These are phyloP conservation scores for Pleurotus ostreatus DNA, from an alignment of 768 basidiomycete genomes.

Conservation along the genomic window DNA sequence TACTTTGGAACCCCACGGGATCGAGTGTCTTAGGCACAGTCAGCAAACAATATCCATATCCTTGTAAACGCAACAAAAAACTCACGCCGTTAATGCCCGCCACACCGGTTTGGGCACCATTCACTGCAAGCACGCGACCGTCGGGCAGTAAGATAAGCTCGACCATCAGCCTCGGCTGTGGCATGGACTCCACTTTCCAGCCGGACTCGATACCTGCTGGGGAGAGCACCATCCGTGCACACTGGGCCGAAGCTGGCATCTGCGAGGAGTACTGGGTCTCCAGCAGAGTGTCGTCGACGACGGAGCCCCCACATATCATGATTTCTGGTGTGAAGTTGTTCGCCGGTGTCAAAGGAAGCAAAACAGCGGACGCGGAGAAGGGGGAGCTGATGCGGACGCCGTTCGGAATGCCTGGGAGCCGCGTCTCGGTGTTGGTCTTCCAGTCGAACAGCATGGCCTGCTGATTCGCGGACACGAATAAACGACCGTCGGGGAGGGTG, in stretches of 20 bases:
- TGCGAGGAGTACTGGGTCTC: slow-evolving; percentile 28
- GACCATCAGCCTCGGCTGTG: slow-evolving; percentile 34
- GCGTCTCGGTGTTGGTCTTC: slow-evolving; percentile 32
- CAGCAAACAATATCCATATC: slow-evolving; percentile 14
- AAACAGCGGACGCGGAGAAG: slow-evolving; percentile 32
- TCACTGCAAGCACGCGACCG: slow-evolving; percentile 36
- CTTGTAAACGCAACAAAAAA: slow-evolving; percentile 1
- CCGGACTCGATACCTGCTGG: slow-evolving; percentile 37
- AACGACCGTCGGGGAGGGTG: slow-evolving; percentile 36
- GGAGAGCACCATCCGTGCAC: slow-evolving; percentile 36
- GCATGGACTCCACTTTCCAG: slow-evolving; percentile 45
- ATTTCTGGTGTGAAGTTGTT: slow-evolving; percentile 39
- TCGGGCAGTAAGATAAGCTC: slow-evolving; percentile 35
- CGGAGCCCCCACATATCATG: slow-evolving; percentile 43
- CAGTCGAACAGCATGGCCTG: slow-evolving; percentile 39
- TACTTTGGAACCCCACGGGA: slow-evolving; percentile 14
- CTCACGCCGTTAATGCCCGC: slow-evolving; percentile 30
- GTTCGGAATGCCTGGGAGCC: slow-evolving; percentile 39
- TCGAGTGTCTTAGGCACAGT: slow-evolving; percentile 22
- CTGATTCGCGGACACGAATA: slow-evolving; percentile 39
- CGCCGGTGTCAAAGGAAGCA: slow-evolving; percentile 32
- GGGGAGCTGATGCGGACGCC: slow-evolving; percentile 38
- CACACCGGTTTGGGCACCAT: slow-evolving; percentile 39
- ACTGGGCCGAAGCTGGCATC: slow-evolving; percentile 36
- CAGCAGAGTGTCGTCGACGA: slow-evolving; percentile 24